Percentiles rank a stretch among this genome's conserved stretches.
Evolutionary conservation across 108 stramenopile genomes (phyloP).

Genomic region (Cyclotella sp.): DNA sequence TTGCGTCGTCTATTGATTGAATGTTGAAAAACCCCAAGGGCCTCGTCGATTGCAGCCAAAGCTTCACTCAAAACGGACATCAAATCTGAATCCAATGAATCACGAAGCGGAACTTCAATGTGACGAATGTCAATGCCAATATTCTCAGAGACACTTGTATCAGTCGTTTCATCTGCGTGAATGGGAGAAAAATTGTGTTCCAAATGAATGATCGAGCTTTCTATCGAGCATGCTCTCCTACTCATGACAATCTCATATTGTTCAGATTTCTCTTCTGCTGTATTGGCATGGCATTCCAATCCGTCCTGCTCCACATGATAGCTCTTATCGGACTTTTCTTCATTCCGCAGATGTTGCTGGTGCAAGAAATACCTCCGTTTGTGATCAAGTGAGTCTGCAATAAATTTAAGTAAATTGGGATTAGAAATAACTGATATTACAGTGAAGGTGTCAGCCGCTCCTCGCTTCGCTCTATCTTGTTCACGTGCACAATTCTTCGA

Average conservation of each 20-base stretch:
- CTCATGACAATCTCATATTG: neutral
- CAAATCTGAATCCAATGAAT: conserved; percentile 38
- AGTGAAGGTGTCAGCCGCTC: conserved; percentile 20
- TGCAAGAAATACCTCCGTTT: conserved; percentile 8
- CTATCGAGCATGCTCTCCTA: no score
- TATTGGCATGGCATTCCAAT: neutral
- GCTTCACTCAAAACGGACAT: conserved; percentile 23
- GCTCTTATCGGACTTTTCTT: neutral
- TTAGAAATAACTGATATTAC: conserved; percentile 42
- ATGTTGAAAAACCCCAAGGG: neutral
- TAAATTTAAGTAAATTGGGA: conserved; percentile 27
- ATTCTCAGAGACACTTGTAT: no score
- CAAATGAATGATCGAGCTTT: no score
- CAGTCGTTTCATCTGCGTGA: no score
- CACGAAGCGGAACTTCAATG: conserved; percentile 27
- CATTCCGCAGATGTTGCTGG: conserved; percentile 6
- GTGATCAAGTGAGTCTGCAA: conserved; percentile 20
- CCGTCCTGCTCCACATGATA: neutral
- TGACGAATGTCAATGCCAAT: conserved; percentile 7
- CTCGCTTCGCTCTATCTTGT: neutral
- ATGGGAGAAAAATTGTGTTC: no score
- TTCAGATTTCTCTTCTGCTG: neutral
- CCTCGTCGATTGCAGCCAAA: conserved; percentile 33
- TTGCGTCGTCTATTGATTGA: neutral
- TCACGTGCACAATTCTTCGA: neutral